Evolutionary conservation across 768 basidiomycete genomes (phyloP), one percentile per base, ranked within the genome.

Genomic region (Tephrocybe sp.): DNA sequence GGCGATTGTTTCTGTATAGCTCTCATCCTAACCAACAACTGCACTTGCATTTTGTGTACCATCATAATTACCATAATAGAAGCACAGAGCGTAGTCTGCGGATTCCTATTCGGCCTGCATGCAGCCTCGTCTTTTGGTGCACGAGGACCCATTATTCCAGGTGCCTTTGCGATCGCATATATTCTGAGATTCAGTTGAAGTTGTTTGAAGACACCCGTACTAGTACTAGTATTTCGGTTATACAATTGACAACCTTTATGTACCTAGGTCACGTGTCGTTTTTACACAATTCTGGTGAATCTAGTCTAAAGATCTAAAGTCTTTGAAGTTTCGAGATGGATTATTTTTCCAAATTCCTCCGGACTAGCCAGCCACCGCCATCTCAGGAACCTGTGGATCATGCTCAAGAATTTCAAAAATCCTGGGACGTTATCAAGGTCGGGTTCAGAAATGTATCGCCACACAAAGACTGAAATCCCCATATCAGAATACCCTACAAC

Each of bases 331-430:
- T 13, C 33, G 18, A 21, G 31, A 91, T 91, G 88, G 88, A 91
- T 59, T 92, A 91, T 65, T 92, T 93, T 62, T 86, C 88, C 45
- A 90, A 88, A 62, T 91, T 91, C 61, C 71, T 92, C 61, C 62
- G 73, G 68, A 59, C 71, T 60, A 52, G 72, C 27, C 59, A 53
- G 52, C 67, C 82, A 69, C 54, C 72, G 59, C 21, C 65, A 57
- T 54, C 77, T 50, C 88, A 83, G 61, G 63, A 69, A 0, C 65
- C 72, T 36, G 71, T 82, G 16, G 90, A 93, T 62, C 80, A 82
- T 68, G 77, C 82, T 15, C 77, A 75, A 29, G 87, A 89, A 57
- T 91, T 93, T 62, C 78, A 82, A 56, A 79, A 68, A 53, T 88
- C 89, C 53, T 93, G 90, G 90, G 75, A 73, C 53, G 64, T 75